phyloP scores from a whole-genome alignment of 441 rosid genomes.

The Adansonia rubrostipa region DNA sequence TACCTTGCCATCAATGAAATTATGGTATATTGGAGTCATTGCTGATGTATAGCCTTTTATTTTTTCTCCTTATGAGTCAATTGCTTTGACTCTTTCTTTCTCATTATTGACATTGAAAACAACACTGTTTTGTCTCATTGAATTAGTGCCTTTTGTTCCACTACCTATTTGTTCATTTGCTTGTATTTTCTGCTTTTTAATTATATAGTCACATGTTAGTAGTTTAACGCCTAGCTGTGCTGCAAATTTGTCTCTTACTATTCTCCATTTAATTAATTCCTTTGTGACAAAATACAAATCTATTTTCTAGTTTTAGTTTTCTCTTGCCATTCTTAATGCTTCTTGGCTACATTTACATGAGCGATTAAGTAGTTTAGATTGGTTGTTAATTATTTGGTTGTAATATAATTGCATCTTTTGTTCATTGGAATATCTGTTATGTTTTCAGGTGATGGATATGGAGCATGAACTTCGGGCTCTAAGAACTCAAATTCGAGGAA shows the following conservation, averaged over 20 bases:
- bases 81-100: neutral
- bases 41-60: neutral
- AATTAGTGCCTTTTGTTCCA: neutral
- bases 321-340: neutral
- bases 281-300: neutral
- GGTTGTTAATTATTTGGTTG: neutral
- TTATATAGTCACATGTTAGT: neutral
- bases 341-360: neutral
- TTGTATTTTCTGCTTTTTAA: neutral
- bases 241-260: neutral
- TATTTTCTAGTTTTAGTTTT: conserved; percentile 1
- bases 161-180: neutral
- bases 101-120: neutral
- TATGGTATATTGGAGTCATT: neutral
- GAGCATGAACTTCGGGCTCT: conserved; percentile 90
- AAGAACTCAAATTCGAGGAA: conserved; percentile 79
- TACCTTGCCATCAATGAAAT: neutral
- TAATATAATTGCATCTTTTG: neutral
- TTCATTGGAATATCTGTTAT: conserved; percentile 9
- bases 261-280: neutral
- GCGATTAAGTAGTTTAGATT: neutral
- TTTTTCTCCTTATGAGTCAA: neutral
- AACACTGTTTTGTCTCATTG: neutral
- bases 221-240: neutral
- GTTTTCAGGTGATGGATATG: conserved; percentile 83